These are phyloP conservation scores for Danielozyma ontarioensis DNA, from an alignment of 805 yeast genomes.

Conservation along the genomic window DNA sequence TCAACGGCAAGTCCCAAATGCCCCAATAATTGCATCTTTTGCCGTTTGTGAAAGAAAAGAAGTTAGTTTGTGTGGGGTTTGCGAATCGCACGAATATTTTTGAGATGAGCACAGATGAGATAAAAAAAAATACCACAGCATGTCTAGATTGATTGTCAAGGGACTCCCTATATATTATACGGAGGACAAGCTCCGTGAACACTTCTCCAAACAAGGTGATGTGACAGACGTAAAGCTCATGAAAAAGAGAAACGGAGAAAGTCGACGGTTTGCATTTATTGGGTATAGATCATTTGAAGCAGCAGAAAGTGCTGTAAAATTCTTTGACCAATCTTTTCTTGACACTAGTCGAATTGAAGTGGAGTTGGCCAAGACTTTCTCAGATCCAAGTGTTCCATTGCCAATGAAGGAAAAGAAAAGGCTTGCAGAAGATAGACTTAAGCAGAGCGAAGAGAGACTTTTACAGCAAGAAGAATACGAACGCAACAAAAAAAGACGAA, in stretches of 20 bases:
- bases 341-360: constrained; percentile 81
- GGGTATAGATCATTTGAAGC: constrained; percentile 74
- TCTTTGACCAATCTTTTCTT: constrained; percentile 72
- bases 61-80: not conserved
- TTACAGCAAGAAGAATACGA: constrained; percentile 31
- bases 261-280: constrained; percentile 88
- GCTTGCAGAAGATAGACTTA: constrained; percentile 41
- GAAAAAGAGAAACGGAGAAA: constrained; percentile 76
- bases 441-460: constrained; percentile 39
- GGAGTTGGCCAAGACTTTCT: constrained; percentile 75
- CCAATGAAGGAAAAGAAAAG: constrained; percentile 41
- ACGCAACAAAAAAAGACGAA: constrained; percentile 35
- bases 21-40: not conserved
- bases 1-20: not conserved
- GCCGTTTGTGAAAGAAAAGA: constrained; percentile 1
- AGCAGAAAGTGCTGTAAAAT: constrained; percentile 73
- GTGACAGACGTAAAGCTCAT: constrained; percentile 88
- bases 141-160: constrained; percentile 90
- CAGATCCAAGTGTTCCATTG: constrained; percentile 75
- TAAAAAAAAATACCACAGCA: constrained; percentile 12
- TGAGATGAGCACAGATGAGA: not conserved
- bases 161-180: constrained; percentile 76
- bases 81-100: not conserved
- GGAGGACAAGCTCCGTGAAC: constrained; percentile 66
- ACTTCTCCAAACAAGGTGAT: constrained; percentile 55